Conservation (phyloP, 306 rosid genomes). For the Cicer judaicum region DNA sequence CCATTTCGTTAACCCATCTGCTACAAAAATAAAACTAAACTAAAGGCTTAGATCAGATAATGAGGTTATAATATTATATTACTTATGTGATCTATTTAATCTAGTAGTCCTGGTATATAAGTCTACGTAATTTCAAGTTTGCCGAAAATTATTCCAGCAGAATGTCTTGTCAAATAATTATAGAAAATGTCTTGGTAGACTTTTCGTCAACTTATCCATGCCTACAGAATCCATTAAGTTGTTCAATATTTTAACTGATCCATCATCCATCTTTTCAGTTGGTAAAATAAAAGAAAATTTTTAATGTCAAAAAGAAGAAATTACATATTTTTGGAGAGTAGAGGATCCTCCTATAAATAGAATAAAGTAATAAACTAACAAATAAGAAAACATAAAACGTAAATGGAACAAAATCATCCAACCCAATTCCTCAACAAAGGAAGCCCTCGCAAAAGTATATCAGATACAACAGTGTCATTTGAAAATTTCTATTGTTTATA, state of each 20-base stretch:
- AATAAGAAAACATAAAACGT: too few relatives aligned
- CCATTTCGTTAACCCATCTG: neutral
- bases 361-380: neutral
- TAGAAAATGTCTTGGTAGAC: neutral
- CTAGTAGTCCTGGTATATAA: neutral
- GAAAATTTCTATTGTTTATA: neutral
- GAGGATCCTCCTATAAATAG: neutral
- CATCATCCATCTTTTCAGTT: neutral
- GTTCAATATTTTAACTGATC: neutral
- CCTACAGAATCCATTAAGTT: neutral
- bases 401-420: neutral
- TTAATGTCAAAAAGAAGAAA: neutral
- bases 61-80: neutral
- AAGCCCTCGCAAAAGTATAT: neutral
- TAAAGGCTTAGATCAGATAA: neutral
- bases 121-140: neutral
- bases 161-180: neutral
- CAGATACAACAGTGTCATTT: neutral
- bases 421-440: neutral
- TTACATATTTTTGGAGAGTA: neutral
- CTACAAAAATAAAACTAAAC: constrained; percentile 17
- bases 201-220: neutral
- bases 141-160: neutral
- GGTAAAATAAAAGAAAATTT: neutral
- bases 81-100: neutral